These are phyloP conservation scores for Hymenoscyphus fructigenus DNA, from an alignment of 2,329 filamentous ascomycete genomes.

Conservation along the genomic window DNA sequence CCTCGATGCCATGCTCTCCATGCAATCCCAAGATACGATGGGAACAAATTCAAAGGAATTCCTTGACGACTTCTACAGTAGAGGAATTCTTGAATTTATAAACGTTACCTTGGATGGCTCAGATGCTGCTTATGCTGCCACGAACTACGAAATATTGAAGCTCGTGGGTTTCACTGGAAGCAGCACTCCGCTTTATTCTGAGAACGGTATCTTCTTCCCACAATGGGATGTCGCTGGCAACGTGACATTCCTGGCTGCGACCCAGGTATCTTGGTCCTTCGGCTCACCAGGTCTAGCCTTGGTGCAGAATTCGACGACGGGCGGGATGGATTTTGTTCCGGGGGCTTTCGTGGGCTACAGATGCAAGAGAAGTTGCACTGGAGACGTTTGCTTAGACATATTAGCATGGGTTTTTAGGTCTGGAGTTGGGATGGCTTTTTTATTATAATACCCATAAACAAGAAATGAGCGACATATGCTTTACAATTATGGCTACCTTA, in stretches of 20 bases:
- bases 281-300: not conserved
- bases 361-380: not conserved
- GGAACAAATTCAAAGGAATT: not conserved
- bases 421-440: too few species aligned
- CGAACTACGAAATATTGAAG: not conserved
- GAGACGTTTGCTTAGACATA: not conserved
- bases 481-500: too few species aligned
- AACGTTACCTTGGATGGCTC: not conserved
- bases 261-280: not conserved
- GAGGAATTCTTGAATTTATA: not conserved
- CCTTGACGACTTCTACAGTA: not conserved
- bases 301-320: not conserved
- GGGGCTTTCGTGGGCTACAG: not conserved
- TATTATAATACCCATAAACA: too few species aligned
- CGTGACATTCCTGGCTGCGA: not conserved
- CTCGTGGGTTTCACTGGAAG: not conserved
- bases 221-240: not conserved
- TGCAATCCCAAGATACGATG: not conserved
- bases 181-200: not conserved
- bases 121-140: not conserved
- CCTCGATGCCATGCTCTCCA: not conserved
- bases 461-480: too few species aligned
- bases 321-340: not conserved
- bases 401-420: too few species aligned
- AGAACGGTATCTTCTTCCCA: not conserved